Percentiles rank a stretch among this genome's conserved stretches.
Evolutionary conservation across 495 filamentous ascomycete genomes (phyloP).

Genomic region (Opeltia flavorubescens): DNA sequence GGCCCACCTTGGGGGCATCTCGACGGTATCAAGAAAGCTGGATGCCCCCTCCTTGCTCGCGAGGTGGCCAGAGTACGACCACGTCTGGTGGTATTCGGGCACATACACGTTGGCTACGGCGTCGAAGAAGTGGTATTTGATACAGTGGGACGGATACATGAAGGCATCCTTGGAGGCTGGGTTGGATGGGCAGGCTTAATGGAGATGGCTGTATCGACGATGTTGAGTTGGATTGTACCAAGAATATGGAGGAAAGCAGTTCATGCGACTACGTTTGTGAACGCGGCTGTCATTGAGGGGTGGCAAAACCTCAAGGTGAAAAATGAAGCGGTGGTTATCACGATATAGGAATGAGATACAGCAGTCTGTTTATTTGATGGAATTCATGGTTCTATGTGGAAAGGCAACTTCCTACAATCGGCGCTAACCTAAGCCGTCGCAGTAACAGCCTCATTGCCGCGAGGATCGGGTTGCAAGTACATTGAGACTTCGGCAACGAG

Average conservation of each 20-base stretch:
- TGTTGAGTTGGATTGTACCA: not conserved
- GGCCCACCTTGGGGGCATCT: conserved; percentile 17
- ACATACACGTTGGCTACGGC: not conserved
- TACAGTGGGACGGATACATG: not conserved
- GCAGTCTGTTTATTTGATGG: too few species aligned
- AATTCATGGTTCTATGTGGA: too few species aligned
- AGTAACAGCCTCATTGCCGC: not conserved
- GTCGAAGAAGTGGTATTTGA: not conserved
- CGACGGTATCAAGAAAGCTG: not conserved
- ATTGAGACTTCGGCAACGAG: not conserved
- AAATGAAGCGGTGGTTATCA: not conserved
- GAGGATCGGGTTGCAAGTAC: not conserved
- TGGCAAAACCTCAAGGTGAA: not conserved
- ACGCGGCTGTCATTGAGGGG: conserved; percentile 5
- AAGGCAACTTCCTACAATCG: too few species aligned
- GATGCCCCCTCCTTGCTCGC: not conserved
- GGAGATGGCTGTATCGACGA: not conserved
- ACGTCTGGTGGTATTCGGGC: not conserved
- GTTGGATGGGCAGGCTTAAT: not conserved
- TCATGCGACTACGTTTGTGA: conserved; percentile 1
- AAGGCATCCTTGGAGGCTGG: not conserved
- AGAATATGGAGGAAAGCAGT: not conserved
- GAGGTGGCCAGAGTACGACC: not conserved
- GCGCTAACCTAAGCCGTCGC: too few species aligned
- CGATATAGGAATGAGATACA: too few species aligned